Evolutionary conservation across 2,329 filamentous ascomycete species (phyloP), one percentile per base, ranked within the genome.

Genomic region (Penicillium frequentans): DNA sequence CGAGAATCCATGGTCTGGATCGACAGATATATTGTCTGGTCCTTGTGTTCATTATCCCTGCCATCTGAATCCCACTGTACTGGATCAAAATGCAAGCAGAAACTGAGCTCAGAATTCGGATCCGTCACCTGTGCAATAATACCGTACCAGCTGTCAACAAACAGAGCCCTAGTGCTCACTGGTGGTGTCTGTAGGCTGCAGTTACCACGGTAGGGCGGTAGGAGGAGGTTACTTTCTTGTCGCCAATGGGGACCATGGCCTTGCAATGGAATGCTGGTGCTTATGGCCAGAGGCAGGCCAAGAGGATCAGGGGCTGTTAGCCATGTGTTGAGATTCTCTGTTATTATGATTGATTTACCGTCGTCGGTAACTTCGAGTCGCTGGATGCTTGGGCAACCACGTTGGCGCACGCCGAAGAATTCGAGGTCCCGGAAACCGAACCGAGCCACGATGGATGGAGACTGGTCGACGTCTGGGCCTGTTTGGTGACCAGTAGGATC

Each of bases 271-370:
- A 88, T 80, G 2, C 81, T 83, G 0, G 80, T 84, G 33, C 76
- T 77, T 31, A 61, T 35, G 5, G 52, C 53, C 8, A 47, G 33
- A 21, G 59, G 59, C 8, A 56, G 21, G 8, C 57, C 56, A 11
- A 73, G 69, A 79, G 83, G 57, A 19, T 50, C 53, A 5, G 44
- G 29, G 1, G 37, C 13, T 13, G 13, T 82, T 80, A 9, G 72
- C 73, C 3, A 81, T 72, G 76, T 73, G 65, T 84, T 82, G 47
- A 81, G 75, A 57, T 86, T 86, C 59, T 86, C 82, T 31, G 82
- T 75, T 23, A 87, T 67, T 65, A 86, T 85, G 14, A 88, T 70
- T 60, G 74, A 69, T 14, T 70, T 60, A 13, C 73, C 68, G 51
- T 79, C 75, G 26, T 74, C 75, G 62, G 85, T 82, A 33, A 88